Conservation (phyloP, 176 grass and related monocot species). For the Eleusine coracana region DNA sequence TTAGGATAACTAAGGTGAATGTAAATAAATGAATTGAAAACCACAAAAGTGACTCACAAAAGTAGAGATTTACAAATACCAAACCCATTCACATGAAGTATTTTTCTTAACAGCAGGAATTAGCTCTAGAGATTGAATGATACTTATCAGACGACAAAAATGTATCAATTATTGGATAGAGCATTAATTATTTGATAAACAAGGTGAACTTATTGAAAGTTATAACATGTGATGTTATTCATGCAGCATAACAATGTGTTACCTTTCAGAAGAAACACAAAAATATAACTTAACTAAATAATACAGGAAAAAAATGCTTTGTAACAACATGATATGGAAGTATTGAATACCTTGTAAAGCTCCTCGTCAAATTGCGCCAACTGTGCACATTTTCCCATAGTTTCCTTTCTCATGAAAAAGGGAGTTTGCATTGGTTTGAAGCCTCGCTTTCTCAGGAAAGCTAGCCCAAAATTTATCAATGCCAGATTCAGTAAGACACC, state of each 20-base stretch:
- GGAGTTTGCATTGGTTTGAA: conserved; percentile 85
- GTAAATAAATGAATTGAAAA: not conserved
- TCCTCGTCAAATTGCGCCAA: conserved; percentile 92
- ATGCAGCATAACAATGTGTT: not conserved
- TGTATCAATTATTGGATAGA: conserved; percentile 1
- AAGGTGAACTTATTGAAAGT: not conserved
- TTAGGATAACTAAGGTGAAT: not conserved
- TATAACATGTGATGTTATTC: not conserved
- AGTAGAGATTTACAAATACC: not conserved
- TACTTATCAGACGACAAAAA: conserved; percentile 3
- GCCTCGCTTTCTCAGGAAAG: conserved; percentile 64
- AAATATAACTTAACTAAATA: not conserved
- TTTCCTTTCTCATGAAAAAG: conserved; percentile 97
- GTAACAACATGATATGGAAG: not conserved
- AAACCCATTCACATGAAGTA: not conserved
- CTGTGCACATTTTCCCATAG: conserved; percentile 96
- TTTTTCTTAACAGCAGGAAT: not conserved
- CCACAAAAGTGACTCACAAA: not conserved
- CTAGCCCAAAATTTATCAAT: conserved; percentile 77
- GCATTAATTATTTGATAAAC: conserved; percentile 4
- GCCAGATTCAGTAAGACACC: conserved; percentile 90
- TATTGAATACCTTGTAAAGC: conserved; percentile 69
- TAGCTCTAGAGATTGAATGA: not conserved
- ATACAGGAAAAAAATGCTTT: not conserved
- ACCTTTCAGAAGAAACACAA: not conserved